These are phyloP conservation scores for Bromus sterilis DNA, from an alignment of 176 grass and related monocot species.

Conservation along the genomic window DNA sequence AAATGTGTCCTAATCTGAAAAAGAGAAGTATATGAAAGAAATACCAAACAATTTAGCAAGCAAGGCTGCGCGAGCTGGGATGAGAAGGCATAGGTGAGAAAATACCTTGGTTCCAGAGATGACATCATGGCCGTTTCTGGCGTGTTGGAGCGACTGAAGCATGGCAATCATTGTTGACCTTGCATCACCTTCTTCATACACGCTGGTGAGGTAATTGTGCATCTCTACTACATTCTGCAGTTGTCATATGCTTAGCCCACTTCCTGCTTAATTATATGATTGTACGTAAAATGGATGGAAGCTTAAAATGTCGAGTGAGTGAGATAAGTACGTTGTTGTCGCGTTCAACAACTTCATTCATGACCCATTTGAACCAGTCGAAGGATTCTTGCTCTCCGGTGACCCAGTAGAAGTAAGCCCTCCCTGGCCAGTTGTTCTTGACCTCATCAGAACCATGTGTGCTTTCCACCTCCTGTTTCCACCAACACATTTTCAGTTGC, in stretches of 20 bases:
- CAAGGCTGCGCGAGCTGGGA: not conserved
- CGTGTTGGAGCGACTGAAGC: not conserved
- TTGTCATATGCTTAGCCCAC: not conserved
- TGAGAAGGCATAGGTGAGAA: not conserved
- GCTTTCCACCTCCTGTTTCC: slow-evolving; percentile 46
- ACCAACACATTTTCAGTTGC: slow-evolving; percentile 24
- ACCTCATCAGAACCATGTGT: slow-evolving; percentile 50
- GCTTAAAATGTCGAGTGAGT: not conserved
- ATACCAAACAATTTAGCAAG: not conserved
- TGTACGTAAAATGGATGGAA: not conserved
- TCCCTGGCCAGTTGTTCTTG: slow-evolving; percentile 68
- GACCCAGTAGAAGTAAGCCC: not conserved
- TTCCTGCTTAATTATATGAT: not conserved
- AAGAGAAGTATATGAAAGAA: not conserved
- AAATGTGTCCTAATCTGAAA: slow-evolving; percentile 96
- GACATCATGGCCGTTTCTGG: not conserved
- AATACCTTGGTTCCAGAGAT: not conserved
- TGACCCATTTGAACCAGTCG: slow-evolving; percentile 36
- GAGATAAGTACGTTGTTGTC: not conserved
- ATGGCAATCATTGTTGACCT: not conserved
- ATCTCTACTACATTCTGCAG: not conserved
- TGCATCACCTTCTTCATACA: not conserved
- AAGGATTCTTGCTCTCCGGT: not conserved
- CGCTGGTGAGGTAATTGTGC: not conserved
- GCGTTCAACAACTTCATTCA: slow-evolving; percentile 55